Base-by-base conservation (phyloP, 169 alveolate genomes). In the Eimeria praecox region DNA sequence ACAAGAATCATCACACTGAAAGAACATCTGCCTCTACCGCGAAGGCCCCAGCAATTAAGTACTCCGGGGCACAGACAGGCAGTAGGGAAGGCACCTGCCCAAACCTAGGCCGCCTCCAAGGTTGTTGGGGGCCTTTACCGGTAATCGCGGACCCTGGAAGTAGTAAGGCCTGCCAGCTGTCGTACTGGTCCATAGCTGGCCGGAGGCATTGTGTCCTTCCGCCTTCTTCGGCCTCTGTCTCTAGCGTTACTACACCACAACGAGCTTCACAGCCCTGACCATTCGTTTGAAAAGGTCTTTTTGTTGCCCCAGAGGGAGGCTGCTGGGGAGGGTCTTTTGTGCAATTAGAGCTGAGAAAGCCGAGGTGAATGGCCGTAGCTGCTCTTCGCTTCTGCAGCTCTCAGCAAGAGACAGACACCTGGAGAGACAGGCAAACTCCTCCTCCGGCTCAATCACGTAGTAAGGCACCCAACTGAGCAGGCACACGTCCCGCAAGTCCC, bases 301-400 rank as follows among this genome's bases (percentile, higher is more conserved):
- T 20, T 80, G 90, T 40, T 80, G 90, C 97, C 56, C 93, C 87
- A 77, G 92, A 38, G 95, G 89, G 44, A 75, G 82, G 52, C 77
- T 77, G 85, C 92, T 77, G 20, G 92, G 92, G 46, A 92, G 90
- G 16, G 52, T 77, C 89, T 35, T 77, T 38, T 69, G 71, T 14
- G 89, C 89, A 3, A 90, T 71, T 18, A 90, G 75, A 6, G 82
- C 35, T 5, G 95, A 71, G 35, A 73, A 90, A 18, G 33, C 83
- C 42, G 78, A 27, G 49, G 78, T 85, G 38, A 90, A 78, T 10
- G 89, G 78, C 80, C 54, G 66, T 18, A 73, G 64, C 40, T 71
- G 90, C 75, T 35, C 46, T 46, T 90, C 95, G 40, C 62, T 40
- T 16, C 78, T 38, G 54, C 78, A 71, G 40, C 30, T 30, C 49